phyloP scores from a whole-genome alignment of 202 grass and related monocot species.

The Saccharum hybrid region DNA sequence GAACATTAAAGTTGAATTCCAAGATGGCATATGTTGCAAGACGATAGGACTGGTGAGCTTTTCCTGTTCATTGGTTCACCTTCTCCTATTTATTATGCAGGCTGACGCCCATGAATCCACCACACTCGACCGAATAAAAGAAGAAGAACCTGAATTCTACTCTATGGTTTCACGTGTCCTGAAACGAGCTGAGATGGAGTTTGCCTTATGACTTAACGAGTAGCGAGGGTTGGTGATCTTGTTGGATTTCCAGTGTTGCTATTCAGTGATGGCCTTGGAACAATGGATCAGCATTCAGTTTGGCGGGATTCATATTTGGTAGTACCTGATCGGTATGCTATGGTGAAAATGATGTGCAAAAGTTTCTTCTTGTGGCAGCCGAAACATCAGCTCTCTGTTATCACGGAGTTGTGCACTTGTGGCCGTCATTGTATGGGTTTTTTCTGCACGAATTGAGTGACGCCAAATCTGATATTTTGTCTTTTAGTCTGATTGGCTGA shows the following conservation, averaged over 20 bases:
- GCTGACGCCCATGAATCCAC: conserved; percentile 80
- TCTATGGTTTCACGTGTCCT: conserved; percentile 60
- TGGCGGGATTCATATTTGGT: not conserved
- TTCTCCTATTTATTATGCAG: conserved; percentile 44
- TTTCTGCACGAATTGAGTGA: not conserved
- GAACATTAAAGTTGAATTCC: conserved; percentile 1
- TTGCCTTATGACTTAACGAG: conserved; percentile 50
- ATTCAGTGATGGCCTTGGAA: not conserved
- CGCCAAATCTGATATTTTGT: not conserved
- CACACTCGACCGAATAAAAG: conserved; percentile 63
- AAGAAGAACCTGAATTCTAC: conserved; percentile 77
- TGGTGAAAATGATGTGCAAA: conserved; percentile 3
- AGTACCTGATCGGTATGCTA: not conserved
- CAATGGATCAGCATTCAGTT: not conserved
- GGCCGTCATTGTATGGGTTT: not conserved
- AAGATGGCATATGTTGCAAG: conserved; percentile 21
- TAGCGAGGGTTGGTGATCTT: not conserved
- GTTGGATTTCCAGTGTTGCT: not conserved
- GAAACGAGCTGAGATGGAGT: conserved; percentile 70
- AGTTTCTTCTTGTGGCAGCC: too few relatives aligned
- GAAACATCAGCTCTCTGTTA: not conserved
- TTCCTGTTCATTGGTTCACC: conserved; percentile 5
- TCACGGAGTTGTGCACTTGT: not conserved
- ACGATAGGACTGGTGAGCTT: not conserved
- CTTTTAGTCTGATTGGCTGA: not conserved